Base-by-base conservation (phyloP, 2,329 filamentous ascomycete genomes). In the Pestalotiopsis sp. region DNA sequence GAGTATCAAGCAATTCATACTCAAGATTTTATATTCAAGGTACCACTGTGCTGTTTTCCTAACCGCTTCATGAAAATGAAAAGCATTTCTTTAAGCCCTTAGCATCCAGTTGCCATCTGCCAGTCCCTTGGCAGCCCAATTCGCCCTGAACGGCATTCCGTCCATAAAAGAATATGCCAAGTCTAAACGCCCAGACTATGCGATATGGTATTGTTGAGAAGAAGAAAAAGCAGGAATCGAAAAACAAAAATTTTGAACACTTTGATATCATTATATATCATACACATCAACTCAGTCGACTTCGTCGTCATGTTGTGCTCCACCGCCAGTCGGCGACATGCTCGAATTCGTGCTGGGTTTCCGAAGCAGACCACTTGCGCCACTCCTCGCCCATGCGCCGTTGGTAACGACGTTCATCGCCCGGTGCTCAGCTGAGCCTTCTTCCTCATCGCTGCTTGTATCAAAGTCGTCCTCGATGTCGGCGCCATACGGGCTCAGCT, bases 401-500 rank as follows among this genome's bases (percentile, higher is more conserved):
- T 81, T 81, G 13, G 79, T 80, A 4, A 81, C 80, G 4, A 82
- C 73, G 72, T 86, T 77, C 78, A 87, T 77, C 56, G 83, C 75
- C 74, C 85, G 72, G 76, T 85, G 73, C 78, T 88, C 69, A 69
- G 12, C 74, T 76, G 20, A 79, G 77, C 0, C 79, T 6, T 81
- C 75, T 41, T 82, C 83, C 4, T 83, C 77, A 31, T 75, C 74
- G 41, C 67, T 74, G 45, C 71, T 72, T 14, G 70, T 68, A 41
- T 74, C 73, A 25, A 82, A 77, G 52, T 85, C 82, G 39, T 82
- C 79, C 36, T 84, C 83, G 45, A 72, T 72, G 13, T 80, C 81
- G 63, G 80, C 80, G 13, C 86, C 86, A 12, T 80, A 77, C 1
- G 82, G 80, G 70, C 81, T 86, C 14, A 88, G 80, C 3, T 84